Base-by-base conservation (phyloP, 2,329 filamentous ascomycete species). In the Aquanectria penicillioides region DNA sequence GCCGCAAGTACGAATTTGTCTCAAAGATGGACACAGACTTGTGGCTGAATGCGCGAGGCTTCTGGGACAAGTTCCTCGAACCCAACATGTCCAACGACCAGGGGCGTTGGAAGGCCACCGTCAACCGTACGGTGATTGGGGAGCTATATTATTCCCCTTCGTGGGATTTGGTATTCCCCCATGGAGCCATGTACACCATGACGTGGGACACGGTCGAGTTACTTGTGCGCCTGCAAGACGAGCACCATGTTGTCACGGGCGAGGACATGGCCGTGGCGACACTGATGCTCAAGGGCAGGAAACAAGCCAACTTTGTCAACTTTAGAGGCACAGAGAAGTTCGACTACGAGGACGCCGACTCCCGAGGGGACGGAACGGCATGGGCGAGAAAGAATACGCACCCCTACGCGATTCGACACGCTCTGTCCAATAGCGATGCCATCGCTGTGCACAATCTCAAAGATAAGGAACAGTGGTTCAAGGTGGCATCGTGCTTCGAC, bases 1-100 rank as follows among this genome's bases (percentile, higher is more conserved):
- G 64, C 12, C 46, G 38, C 4, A 55, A 37, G 3, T 75, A 73
- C 63, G 67, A 71, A 31, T 75, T 70, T 36, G 69, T 75, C 13
- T 68, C 72, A 26, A 75, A 75, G 58, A 58, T 75, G 37, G 73
- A 75, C 36, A 73, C 71, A 0, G 73, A 75, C 55, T 47, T 72
- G 8, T 75, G 68, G 64, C 48, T 75, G 50, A 73, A 75, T 36
- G 71, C 71, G 2, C 66, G 67, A 23, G 69, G 59, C 0, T 74
- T 75, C 62, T 74, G 69, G 69, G 63, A 74, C 18, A 56, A 65
- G 5, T 73, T 67, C 47, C 66, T 75, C 1, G 26, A 41, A 4
- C 71, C 69, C 1, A 41, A 64, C 12, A 34, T 74, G 23, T 61
- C 62, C 31, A 63, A 65, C 22, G 36, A 52, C 6, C 64, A 47